Base-by-base conservation (phyloP, 371 early-diverging fungal species). In the Capillidium rhysosporum region DNA sequence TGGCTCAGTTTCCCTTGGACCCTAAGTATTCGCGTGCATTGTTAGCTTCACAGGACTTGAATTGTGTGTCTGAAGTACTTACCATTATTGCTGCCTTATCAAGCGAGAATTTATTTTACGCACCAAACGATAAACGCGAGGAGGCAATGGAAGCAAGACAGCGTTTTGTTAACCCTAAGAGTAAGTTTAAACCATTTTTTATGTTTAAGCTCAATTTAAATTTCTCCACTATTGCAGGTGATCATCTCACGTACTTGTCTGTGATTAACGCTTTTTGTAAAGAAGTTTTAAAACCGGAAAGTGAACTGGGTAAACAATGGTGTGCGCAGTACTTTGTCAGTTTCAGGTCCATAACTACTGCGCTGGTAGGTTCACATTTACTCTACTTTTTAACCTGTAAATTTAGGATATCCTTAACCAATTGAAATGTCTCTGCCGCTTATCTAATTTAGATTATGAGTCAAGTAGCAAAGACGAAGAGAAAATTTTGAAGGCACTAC, bases 1-100 rank as follows among this genome's bases (percentile, higher is more conserved):
- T 89, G 92, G 79, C 94, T 0, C 81, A 82, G 52, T 95, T 95
- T 60, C 98, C 98, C 0, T 69, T 98, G 7, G 90, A 91, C 59
- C 98, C 98, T 5, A 63, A 78, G 0, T 85, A 78, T 62, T 79
- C 97, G 52, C 91, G 84, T 61, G 87, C 91, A n/a, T 65, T 98
- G 28, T 73, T 93, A 21, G 75, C 82, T 46, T 67, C 70, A 16
- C 57, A 65, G 61, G 66, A 48, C 29, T 41, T 16, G 23, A 49
- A 73, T 3, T 95, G 96, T 66, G 82, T 88, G 1, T 62, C 71
- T 18, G 95, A 97, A 64, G 80, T 80, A 12, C 77, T 97, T 39
- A 75, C 86, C 16, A 77, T 97, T 56, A 79, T 95, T 21, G 71
- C 95, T 1, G 61, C 92, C 53, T 73, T 97, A 0, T 90, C 92